Evolutionary conservation across 352 stramenopile species (phyloP).

Genomic region (Globisporangium canariense): DNA sequence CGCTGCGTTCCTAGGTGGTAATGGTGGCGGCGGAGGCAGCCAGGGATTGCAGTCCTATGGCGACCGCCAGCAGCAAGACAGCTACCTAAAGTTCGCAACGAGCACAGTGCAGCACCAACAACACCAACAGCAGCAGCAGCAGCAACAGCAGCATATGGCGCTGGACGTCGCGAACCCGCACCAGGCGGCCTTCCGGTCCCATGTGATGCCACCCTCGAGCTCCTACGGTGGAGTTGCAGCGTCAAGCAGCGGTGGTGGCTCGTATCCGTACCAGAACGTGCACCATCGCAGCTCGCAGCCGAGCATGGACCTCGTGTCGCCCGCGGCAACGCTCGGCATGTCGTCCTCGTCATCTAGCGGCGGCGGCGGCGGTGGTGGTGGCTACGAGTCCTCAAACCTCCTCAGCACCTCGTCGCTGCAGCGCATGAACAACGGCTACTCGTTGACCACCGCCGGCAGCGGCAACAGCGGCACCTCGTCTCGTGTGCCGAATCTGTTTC

Average conservation of each 20-base stretch:
- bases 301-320: constrained; percentile 16
- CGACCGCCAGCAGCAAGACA: constrained; percentile 14
- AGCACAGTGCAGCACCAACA: constrained; percentile 24
- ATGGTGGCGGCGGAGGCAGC: background rate
- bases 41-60: constrained; percentile 12
- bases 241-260: background rate
- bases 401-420: constrained; percentile 9
- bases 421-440: constrained; percentile 19
- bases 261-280: background rate
- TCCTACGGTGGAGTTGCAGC: background rate
- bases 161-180: constrained; percentile 14
- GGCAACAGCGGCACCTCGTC: background rate
- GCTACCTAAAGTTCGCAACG: constrained; percentile 30
- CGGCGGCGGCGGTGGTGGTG: background rate
- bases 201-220: background rate
- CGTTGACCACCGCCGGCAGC: constrained; percentile 1
- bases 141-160: constrained; percentile 10
- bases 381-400: constrained; percentile 14
- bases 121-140: constrained; percentile 27
- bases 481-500: constrained; percentile 14
- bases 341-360: constrained; percentile 7
- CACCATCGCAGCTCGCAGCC: background rate
- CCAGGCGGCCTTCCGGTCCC: constrained; percentile 11
- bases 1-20: background rate
- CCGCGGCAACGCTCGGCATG: constrained; percentile 9